Evolutionary conservation across 2,329 filamentous ascomycete genomes (phyloP).

Genomic region (Fusarium metavorans): DNA sequence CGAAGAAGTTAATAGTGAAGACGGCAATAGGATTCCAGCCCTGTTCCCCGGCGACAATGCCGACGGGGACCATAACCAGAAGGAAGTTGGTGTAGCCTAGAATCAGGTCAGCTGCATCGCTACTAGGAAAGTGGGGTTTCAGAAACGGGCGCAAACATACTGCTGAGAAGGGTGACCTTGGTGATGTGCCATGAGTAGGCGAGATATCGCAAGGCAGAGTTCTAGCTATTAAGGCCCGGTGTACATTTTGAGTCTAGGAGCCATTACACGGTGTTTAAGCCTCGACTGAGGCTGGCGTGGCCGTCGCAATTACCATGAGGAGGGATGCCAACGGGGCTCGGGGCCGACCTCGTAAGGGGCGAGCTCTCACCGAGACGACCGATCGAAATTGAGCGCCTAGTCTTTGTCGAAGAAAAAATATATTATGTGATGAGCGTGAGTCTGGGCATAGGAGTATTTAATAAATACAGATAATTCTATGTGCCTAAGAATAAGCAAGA

Average conservation of each 20-base stretch:
- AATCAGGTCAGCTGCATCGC: slow-evolving; percentile 10
- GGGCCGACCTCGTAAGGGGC: slow-evolving; percentile 52
- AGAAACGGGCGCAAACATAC: slow-evolving; percentile 55
- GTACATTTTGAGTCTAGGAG: slow-evolving; percentile 63
- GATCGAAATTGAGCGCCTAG: slow-evolving; percentile 50
- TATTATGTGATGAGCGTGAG: slow-evolving; percentile 39
- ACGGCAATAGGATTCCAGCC: neutral
- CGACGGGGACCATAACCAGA: neutral
- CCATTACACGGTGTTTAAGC: slow-evolving; percentile 50
- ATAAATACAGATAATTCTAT: slow-evolving; percentile 15
- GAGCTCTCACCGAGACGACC: slow-evolving; percentile 53
- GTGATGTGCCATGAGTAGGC: slow-evolving; percentile 66
- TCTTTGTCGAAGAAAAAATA: slow-evolving; percentile 30
- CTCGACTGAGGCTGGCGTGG: slow-evolving; percentile 35
- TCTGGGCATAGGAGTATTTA: slow-evolving; percentile 46
- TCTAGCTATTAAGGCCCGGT: slow-evolving; percentile 64
- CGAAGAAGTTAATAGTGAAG: too few relatives aligned
- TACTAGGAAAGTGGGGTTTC: neutral
- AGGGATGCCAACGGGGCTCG: slow-evolving; percentile 16
- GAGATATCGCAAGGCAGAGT: slow-evolving; percentile 57
- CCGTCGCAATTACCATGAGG: slow-evolving; percentile 31
- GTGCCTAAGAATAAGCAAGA: neutral
- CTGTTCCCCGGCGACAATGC: neutral
- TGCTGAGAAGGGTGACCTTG: slow-evolving; percentile 70
- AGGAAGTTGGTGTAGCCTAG: slow-evolving; percentile 65